phyloP scores from a whole-genome alignment of 257 asterid species.

The Striga asiatica region DNA sequence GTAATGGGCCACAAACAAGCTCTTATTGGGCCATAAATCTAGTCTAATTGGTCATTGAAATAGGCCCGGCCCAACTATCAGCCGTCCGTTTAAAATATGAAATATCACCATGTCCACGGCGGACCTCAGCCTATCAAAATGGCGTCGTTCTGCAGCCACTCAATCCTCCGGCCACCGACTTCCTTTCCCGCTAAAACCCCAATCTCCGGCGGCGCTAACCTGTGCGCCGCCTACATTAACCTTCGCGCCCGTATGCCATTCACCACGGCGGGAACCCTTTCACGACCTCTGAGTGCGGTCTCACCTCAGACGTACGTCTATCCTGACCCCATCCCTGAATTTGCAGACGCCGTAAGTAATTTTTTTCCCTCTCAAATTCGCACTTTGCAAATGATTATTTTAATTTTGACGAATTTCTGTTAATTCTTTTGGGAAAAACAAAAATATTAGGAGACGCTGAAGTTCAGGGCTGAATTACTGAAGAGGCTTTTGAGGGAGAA shows the following conservation, averaged over 20 bases:
- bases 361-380: neutral
- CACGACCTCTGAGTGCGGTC: slow-evolving; percentile 20
- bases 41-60: neutral
- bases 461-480: slow-evolving; percentile 43
- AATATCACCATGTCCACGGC: slow-evolving; percentile 1
- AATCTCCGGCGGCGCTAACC: slow-evolving; percentile 5
- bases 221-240: slow-evolving; percentile 8
- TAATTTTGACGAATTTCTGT: neutral
- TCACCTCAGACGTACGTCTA: slow-evolving; percentile 35
- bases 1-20: neutral
- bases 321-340: slow-evolving; percentile 56
- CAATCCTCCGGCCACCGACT: slow-evolving; percentile 16
- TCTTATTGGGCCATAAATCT: neutral
- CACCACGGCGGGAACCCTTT: neutral
- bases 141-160: slow-evolving; percentile 16
- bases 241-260: slow-evolving; percentile 10
- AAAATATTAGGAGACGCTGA: slow-evolving; percentile 36
- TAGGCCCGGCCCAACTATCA: neutral
- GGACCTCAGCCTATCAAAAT: slow-evolving; percentile 2
- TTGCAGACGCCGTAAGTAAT: slow-evolving; percentile 41
- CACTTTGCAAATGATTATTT: neutral
- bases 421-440: neutral
- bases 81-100: neutral
- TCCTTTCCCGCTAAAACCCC: slow-evolving; percentile 36
- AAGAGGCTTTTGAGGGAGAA: slow-evolving; percentile 39